Evolutionary conservation across 768 basidiomycete genomes (phyloP).

Genomic region (Podaxis sp.): DNA sequence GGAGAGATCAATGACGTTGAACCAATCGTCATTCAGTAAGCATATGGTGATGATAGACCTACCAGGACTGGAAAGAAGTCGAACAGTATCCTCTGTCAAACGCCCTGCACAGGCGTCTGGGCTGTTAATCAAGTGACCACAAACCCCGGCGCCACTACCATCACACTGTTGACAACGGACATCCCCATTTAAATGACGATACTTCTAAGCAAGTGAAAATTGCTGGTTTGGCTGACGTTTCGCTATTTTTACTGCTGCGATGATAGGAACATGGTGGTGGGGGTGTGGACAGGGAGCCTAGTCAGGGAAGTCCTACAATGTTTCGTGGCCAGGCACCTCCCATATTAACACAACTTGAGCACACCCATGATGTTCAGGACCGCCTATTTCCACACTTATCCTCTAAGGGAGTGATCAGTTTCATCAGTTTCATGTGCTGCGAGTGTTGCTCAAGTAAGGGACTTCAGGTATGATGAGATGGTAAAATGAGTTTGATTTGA

Average conservation of each 20-base stretch:
- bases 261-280: not conserved
- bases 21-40: not conserved
- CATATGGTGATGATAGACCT: not conserved
- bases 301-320: not conserved
- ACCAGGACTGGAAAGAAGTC: not conserved
- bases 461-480: not conserved
- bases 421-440: too few species aligned
- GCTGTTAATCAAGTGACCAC: too few species aligned
- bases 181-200: not conserved
- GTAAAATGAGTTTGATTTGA: not conserved
- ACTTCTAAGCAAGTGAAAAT: not conserved
- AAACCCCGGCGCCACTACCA: not conserved
- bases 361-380: not conserved
- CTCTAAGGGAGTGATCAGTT: not conserved
- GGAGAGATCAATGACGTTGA: constrained; percentile 1
- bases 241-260: not conserved
- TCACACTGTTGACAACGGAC: not conserved
- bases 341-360: not conserved
- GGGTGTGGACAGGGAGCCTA: not conserved
- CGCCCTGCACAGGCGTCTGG: not conserved
- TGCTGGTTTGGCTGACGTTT: not conserved
- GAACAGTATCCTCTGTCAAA: not conserved
- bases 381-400: not conserved
- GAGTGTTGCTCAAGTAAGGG: not conserved
- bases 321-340: not conserved